Base-by-base conservation (phyloP, 202 grass and related monocot genomes). In the Elaeis oleifera region DNA sequence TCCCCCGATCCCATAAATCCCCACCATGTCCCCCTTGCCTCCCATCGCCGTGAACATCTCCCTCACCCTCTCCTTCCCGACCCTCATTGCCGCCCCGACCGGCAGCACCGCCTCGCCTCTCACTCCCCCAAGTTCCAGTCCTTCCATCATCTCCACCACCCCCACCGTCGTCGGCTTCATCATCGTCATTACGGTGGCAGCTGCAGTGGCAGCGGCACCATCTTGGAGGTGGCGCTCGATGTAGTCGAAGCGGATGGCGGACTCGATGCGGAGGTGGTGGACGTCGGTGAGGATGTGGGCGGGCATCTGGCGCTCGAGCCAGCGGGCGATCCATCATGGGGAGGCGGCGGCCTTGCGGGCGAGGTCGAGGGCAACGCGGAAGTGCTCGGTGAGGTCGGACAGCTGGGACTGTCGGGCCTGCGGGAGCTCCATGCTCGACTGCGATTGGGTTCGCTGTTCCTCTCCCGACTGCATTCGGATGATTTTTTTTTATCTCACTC, bases 1-100 rank as follows among this genome's bases (percentile, higher is more conserved):
- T 97, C 92, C 92, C 55, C 92, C 92, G 59, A 97, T 91, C 64
- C 92, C 92, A 53, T 71, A 90, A 71, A 97, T 97, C 15, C 92
- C 82, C 60, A 96, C 87, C 4, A 83, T 84, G 18, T 81, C 79
- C 81, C 79, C 16, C 3, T 54, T 78, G 2, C 73, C 84, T 27
- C 73, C 59, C n/a, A 80, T 68, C 26, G 79, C 78, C 92, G 89
- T 83, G 8, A n/a, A n/a, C n/a, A n/a, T n/a, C n/a, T n/a, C n/a
- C n/a, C n/a, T n/a, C n/a, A n/a, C n/a, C n/a, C n/a, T n/a, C n/a
- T n/a, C n/a, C n/a, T n/a, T n/a, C n/a, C n/a, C n/a, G n/a, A n/a
- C n/a, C n/a, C n/a, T n/a, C n/a, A n/a, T n/a, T n/a, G n/a, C n/a
- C n/a, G n/a, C n/a, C n/a, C n/a, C n/a, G n/a, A n/a, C n/a, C n/a